A percentile compares a stretch with the other conserved stretches of the same genome.
phyloP scores from a whole-genome alignment of 108 stramenopile species.

The Nitzschia sp. region DNA sequence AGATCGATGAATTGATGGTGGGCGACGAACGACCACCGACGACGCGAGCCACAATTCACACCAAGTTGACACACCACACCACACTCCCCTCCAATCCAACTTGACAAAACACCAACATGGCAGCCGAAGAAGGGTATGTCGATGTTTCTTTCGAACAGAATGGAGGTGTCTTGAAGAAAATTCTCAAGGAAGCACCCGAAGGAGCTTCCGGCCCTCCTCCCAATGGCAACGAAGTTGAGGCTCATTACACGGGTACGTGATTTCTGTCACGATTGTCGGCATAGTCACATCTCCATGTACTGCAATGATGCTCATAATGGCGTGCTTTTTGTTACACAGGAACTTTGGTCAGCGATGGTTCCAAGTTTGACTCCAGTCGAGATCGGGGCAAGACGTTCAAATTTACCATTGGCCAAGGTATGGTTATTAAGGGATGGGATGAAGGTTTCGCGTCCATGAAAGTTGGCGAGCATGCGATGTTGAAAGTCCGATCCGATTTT shows the following conservation, averaged over 20 bases:
- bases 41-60: too few relatives aligned
- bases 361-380: slow-evolving; percentile 80
- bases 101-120: slow-evolving; percentile 15
- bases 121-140: slow-evolving; percentile 48
- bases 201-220: slow-evolving; percentile 77
- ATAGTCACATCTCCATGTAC: neutral
- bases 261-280: neutral
- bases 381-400: slow-evolving; percentile 93
- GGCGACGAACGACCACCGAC: too few relatives aligned
- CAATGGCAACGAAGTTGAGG: slow-evolving; percentile 72
- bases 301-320: neutral
- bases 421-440: slow-evolving; percentile 98
- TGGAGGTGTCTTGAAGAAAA: slow-evolving; percentile 87
- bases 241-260: slow-evolving; percentile 83
- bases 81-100: neutral
- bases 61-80: neutral
- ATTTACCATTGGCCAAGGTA: slow-evolving; percentile 90
- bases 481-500: slow-evolving; percentile 79
- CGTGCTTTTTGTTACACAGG: slow-evolving; percentile 27
- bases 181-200: slow-evolving; percentile 69
- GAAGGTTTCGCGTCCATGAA: slow-evolving; percentile 88
- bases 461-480: slow-evolving; percentile 82
- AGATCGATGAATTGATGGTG: too few relatives aligned
- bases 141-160: slow-evolving; percentile 85
- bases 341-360: slow-evolving; percentile 80